Evolutionary conservation across 129 eudicot species (phyloP).

Genomic region (Ambrosia trifida): DNA sequence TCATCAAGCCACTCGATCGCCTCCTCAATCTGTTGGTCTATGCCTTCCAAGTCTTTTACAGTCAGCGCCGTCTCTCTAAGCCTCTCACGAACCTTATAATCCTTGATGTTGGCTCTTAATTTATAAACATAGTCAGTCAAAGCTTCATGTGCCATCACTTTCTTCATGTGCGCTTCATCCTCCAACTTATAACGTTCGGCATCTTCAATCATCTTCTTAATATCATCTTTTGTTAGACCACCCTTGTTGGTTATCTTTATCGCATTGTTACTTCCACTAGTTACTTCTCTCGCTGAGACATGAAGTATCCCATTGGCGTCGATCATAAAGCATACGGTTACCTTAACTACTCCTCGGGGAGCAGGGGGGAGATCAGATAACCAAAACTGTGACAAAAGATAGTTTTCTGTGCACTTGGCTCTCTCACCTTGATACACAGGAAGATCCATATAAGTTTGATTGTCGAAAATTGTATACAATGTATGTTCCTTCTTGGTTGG

Average conservation of each 20-base stretch:
- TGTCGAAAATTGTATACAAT: not conserved
- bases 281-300: slow-evolving; percentile 29
- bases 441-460: not conserved
- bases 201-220: slow-evolving; percentile 28
- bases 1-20: slow-evolving; percentile 31
- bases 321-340: slow-evolving; percentile 18
- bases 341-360: not conserved
- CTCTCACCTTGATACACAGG: slow-evolving; percentile 34
- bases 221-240: slow-evolving; percentile 22
- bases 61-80: slow-evolving; percentile 24
- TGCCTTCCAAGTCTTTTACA: slow-evolving; percentile 5
- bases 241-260: slow-evolving; percentile 22
- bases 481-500: slow-evolving; percentile 18
- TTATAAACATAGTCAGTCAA: not conserved
- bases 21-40: slow-evolving; percentile 16
- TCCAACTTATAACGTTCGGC: slow-evolving; percentile 31
- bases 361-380: slow-evolving; percentile 26
- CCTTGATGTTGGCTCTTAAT: slow-evolving; percentile 26
- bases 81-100: not conserved
- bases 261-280: slow-evolving; percentile 2
- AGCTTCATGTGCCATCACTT: slow-evolving; percentile 12
- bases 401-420: slow-evolving; percentile 4
- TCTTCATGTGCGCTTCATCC: slow-evolving; percentile 31
- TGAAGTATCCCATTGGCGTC: slow-evolving; percentile 32
- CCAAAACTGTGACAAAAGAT: slow-evolving; percentile 9